Evolutionary conservation across 768 basidiomycete species (phyloP).

Genomic region (Psilocybe sp.): DNA sequence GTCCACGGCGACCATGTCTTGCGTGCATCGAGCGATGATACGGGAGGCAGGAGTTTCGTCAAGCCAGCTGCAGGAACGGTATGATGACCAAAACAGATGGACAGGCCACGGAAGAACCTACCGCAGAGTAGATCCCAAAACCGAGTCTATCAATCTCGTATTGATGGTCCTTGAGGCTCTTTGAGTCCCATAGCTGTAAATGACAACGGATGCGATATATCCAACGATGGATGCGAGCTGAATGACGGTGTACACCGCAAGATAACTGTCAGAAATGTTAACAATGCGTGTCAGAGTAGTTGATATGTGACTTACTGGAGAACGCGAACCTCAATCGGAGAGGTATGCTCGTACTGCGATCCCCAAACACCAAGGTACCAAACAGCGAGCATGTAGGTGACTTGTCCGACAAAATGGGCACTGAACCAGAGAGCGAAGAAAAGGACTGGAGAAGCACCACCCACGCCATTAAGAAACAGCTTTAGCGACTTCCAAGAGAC

Average conservation of each 20-base stretch:
- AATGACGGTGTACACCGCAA: not conserved
- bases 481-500: slow-evolving; percentile 45
- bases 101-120: slow-evolving; percentile 15
- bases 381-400: slow-evolving; percentile 23
- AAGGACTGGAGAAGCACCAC: slow-evolving; percentile 28
- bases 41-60: slow-evolving; percentile 41
- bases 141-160: slow-evolving; percentile 42
- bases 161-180: slow-evolving; percentile 55
- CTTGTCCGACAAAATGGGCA: slow-evolving; percentile 11
- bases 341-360: slow-evolving; percentile 33
- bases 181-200: slow-evolving; percentile 45
- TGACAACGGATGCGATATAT: slow-evolving; percentile 31
- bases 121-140: slow-evolving; percentile 61
- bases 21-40: slow-evolving; percentile 61
- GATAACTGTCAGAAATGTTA: not conserved
- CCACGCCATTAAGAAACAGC: slow-evolving; percentile 23
- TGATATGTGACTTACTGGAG: slow-evolving; percentile 32
- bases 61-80: slow-evolving; percentile 35
- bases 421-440: slow-evolving; percentile 29
- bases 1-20: slow-evolving; percentile 49
- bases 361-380: slow-evolving; percentile 48
- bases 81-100: not conserved
- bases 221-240: slow-evolving; percentile 13
- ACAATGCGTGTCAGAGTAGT: slow-evolving; percentile 45
- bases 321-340: slow-evolving; percentile 30